These are phyloP conservation scores for Leccinum subgranulosum DNA, from an alignment of 768 basidiomycete species.

Conservation along the genomic window DNA sequence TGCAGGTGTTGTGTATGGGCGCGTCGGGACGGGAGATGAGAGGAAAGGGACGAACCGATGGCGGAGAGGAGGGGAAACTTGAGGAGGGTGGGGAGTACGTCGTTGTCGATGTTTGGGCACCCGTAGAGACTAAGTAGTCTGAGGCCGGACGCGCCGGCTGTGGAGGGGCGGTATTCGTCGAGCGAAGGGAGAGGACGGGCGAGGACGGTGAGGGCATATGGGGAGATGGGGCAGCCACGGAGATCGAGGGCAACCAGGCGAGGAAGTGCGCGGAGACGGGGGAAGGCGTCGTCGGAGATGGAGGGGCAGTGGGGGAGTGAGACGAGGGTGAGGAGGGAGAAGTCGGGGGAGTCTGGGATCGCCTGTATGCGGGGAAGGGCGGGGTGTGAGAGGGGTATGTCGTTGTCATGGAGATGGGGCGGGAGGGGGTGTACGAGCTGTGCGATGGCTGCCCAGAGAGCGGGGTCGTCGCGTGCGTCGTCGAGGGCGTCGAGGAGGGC, in stretches of 20 bases:
- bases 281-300: conserved; percentile 58
- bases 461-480: conserved; percentile 48
- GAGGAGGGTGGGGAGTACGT: conserved; percentile 39
- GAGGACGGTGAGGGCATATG: conserved; percentile 52
- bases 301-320: conserved; percentile 52
- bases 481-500: conserved; percentile 39
- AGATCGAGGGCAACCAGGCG: conserved; percentile 63
- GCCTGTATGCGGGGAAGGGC: conserved; percentile 55
- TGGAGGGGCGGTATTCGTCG: conserved; percentile 3
- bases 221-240: conserved; percentile 48
- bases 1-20: conserved; percentile 18
- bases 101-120: conserved; percentile 48
- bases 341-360: conserved; percentile 51
- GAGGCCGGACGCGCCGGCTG: conserved; percentile 52
- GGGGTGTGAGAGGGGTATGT: conserved; percentile 51
- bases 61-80: conserved; percentile 58
- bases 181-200: conserved; percentile 34
- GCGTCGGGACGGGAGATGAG: neutral
- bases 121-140: conserved; percentile 55
- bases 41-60: conserved; percentile 44
- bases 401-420: conserved; percentile 25
- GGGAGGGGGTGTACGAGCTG: conserved; percentile 62
- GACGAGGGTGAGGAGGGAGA: conserved; percentile 64
- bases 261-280: conserved; percentile 48
- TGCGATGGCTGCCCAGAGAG: conserved; percentile 58